A percentile compares a stretch with the other conserved stretches of the same genome.
phyloP scores from a whole-genome alignment of 371 early-diverging fungal genomes.

The Mucor mucedo region DNA sequence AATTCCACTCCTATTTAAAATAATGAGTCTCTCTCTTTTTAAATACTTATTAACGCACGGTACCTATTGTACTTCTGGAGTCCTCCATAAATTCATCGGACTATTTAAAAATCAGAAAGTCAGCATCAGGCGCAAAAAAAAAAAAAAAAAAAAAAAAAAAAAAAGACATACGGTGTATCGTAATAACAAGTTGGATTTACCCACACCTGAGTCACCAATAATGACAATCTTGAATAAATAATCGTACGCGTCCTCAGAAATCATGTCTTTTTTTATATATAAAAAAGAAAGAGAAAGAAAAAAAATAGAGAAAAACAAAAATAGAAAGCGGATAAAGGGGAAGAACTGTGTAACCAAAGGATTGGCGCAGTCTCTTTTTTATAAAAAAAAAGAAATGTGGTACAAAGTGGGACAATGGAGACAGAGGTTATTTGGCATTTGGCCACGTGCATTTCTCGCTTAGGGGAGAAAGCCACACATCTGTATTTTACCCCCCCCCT shows the following conservation, averaged over 20 bases:
- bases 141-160: not conserved
- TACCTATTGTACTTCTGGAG: slow-evolving; percentile 32
- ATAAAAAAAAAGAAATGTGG: too few species aligned
- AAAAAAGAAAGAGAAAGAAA: not conserved
- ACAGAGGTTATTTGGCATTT: too few species aligned
- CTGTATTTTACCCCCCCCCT: too few species aligned
- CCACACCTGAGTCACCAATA: slow-evolving; percentile 87
- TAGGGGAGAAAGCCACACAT: too few species aligned
- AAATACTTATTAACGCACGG: not conserved
- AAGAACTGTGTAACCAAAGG: not conserved
- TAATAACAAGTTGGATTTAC: slow-evolving; percentile 95
- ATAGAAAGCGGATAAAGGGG: not conserved
- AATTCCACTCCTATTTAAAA: slow-evolving; percentile 51
- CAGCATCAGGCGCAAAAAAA: not conserved
- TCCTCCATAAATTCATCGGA: slow-evolving; percentile 29
- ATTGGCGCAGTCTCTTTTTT: not conserved
- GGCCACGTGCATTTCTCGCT: too few species aligned
- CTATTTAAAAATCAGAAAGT: slow-evolving; percentile 4
- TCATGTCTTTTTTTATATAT: not conserved
- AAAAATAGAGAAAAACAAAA: not conserved
- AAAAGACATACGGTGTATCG: slow-evolving; percentile 74
- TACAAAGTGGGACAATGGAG: too few species aligned
- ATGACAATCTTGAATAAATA: slow-evolving; percentile 92
- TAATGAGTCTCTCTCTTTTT: not conserved
- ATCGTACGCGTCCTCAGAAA: slow-evolving; percentile 82